Base-by-base conservation (phyloP, 257 asterid species). In the Gardenia jasminoides region DNA sequence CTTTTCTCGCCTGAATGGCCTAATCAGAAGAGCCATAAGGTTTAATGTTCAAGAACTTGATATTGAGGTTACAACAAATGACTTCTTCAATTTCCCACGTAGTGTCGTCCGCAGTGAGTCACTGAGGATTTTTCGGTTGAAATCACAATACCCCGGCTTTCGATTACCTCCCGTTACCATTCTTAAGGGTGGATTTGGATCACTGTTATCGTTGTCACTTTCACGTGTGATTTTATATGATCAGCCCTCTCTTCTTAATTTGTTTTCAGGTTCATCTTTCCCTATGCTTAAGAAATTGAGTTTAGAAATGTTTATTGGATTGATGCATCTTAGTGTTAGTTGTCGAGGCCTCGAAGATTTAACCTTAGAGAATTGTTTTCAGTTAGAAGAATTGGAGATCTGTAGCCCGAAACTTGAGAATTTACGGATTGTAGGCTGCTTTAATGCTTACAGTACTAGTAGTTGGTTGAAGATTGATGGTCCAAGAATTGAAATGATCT, bases 21-120 rank as follows among this genome's bases (percentile, higher is more conserved):
- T 94, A 80, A 90, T 94, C 65, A 91, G 97, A 11, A 81, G 80
- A 1, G 97, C 98, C 0, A 88, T 91, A 10, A 90, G 84, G 84
- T 88, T 80, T 24, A 85, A 90, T 52, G 97, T 94, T 11, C 96
- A 86, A 75, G 94, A 92, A 62, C 92, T 94, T 3, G 94, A 92
- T 2, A 78, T 90, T 36, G 98, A 94, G 75, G 97, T 94, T 4
- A 83, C 89, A 3, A 94, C 96, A 0, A 68, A 78, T 39, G 97
- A 92, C 77, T 88, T 89, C 64, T 92, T 94, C 85, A 92, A 91
- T 74, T 87, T 94, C 67, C 96, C 98, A 0, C 85, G 97, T 6
- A 86, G 90, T 65, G 85, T 88, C 13, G 80, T 91, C 6, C 67
- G 71, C 12, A 82, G 97, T 73, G 75, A 79, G 19, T 79, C 94